phyloP scores from a whole-genome alignment of 306 rosid genomes.

The Citrullus amarus region DNA sequence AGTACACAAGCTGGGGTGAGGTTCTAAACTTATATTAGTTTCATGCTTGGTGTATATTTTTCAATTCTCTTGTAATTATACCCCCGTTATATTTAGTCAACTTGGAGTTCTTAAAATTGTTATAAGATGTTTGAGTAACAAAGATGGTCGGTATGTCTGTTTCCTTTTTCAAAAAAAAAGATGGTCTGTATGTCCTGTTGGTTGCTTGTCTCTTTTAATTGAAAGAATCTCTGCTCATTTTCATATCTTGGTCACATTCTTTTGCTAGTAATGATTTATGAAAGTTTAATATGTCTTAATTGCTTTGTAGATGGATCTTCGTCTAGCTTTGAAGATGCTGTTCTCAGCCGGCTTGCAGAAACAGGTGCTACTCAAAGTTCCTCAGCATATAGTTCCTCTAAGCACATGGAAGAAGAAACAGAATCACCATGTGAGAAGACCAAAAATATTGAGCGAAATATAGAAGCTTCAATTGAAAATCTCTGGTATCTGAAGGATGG shows the following conservation, averaged over 20 bases:
- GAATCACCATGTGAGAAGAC: slow-evolving; percentile 23
- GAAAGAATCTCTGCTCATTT: background rate
- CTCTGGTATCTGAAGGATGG: slow-evolving; percentile 52
- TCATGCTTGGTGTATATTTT: background rate
- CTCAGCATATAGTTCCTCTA: slow-evolving; percentile 23
- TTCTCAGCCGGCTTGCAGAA: slow-evolving; percentile 63
- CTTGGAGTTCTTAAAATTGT: background rate
- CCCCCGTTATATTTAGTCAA: background rate
- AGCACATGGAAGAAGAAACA: slow-evolving; percentile 34
- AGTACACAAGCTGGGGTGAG: background rate
- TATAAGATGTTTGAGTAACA: background rate
- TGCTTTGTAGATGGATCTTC: slow-evolving; percentile 45
- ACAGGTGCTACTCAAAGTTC: slow-evolving; percentile 91
- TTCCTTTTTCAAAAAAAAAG: no score
- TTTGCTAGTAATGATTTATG: background rate
- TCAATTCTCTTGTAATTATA: background rate
- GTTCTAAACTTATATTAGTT: background rate
- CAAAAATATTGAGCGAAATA: slow-evolving; percentile 30
- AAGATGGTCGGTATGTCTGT: background rate
- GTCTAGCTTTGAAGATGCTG: slow-evolving; percentile 46
- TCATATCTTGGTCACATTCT: background rate
- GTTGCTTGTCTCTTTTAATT: background rate
- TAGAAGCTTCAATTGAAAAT: slow-evolving; percentile 34
- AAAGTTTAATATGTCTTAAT: slow-evolving; percentile 2
- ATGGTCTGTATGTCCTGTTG: background rate